These are phyloP conservation scores for Trichoderma atroviride DNA, from an alignment of 2,329 filamentous ascomycete species.

Conservation along the genomic window DNA sequence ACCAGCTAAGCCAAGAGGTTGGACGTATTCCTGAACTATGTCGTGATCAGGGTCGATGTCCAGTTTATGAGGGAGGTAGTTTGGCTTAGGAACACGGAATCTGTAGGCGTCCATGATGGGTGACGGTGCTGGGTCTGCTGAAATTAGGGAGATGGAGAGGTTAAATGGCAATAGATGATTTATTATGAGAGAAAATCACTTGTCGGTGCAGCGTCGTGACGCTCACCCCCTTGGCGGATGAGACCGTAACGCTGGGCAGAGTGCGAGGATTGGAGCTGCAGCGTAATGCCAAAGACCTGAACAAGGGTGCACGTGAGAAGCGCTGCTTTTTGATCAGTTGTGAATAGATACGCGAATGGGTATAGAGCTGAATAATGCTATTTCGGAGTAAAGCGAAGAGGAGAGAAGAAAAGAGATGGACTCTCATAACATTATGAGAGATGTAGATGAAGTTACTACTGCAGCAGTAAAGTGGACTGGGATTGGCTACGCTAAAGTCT, in stretches of 20 bases:
- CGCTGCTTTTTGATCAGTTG: not conserved
- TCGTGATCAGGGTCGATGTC: constrained; percentile 55
- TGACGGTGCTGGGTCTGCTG: not conserved
- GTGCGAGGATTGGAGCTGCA: not conserved
- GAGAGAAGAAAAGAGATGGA: not conserved
- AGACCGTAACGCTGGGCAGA: not conserved
- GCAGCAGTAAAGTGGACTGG: not conserved
- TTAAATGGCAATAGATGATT: not conserved
- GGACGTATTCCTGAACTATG: constrained; percentile 55
- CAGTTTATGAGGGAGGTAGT: constrained; percentile 60
- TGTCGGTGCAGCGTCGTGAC: not conserved
- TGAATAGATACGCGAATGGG: not conserved
- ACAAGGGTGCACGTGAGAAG: not conserved
- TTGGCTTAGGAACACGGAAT: constrained; percentile 59
- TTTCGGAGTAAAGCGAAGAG: not conserved
- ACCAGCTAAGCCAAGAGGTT: constrained; percentile 53
- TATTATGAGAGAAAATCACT: not conserved
- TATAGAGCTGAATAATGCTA: not conserved
- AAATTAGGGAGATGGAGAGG: not conserved
- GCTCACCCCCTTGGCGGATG: not conserved
- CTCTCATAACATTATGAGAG: not conserved
- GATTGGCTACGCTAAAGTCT: not conserved
- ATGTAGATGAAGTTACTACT: not conserved
- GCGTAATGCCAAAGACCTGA: not conserved
- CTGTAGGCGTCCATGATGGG: constrained; percentile 49